Evolutionary conservation across 768 basidiomycete species (phyloP), one percentile per base, ranked within the genome.

Genomic region (Suillus bovinus): DNA sequence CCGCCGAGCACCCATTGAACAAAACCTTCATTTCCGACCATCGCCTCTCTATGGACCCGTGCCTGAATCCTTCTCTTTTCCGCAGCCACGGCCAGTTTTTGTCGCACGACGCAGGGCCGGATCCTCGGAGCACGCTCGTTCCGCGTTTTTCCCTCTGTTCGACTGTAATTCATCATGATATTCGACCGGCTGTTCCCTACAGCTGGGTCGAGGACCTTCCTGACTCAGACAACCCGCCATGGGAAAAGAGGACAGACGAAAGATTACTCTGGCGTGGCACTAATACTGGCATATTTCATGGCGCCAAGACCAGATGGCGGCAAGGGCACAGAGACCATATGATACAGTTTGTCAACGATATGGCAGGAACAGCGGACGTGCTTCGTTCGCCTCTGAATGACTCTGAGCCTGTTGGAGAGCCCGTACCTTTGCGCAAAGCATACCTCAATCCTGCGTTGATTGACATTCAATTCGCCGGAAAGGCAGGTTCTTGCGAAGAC

Each of bases 221-320:
- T 7, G 75, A 76, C 3, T 70, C 70, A 3, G 77, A 86, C 65
- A 85, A 91, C 71, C 82, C 87, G 10, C 79, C 78, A 0, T 94
- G 88, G 84, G 82, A 86, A 17, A 78, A 82, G 36, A 92, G 88
- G 75, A 33, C 74, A 1, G 82, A 89, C 69, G 84, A 88, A 63
- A 76, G 83, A 4, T 65, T 91, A 20, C 77, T 85, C 44, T 93
- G 91, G 91, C 80, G 91, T 44, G 91, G 91, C 4, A 84, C 84
- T 46, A 89, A 85, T 50, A 91, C 91, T 0, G 91, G 91, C 11
- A 88, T 85, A 22, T 75, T 66, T 58, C 80, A 83, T 39, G 68
- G 73, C 16, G 60, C 69, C 2, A 59, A 66, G 1, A 74, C 79
- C 9, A 74, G 75, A 6, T 89, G 88, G 88, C 59, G 71, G 65